Evolutionary conservation across 2,329 filamentous ascomycete species (phyloP), one percentile per base, ranked within the genome.

Genomic region (Drechmeria coniospora): DNA sequence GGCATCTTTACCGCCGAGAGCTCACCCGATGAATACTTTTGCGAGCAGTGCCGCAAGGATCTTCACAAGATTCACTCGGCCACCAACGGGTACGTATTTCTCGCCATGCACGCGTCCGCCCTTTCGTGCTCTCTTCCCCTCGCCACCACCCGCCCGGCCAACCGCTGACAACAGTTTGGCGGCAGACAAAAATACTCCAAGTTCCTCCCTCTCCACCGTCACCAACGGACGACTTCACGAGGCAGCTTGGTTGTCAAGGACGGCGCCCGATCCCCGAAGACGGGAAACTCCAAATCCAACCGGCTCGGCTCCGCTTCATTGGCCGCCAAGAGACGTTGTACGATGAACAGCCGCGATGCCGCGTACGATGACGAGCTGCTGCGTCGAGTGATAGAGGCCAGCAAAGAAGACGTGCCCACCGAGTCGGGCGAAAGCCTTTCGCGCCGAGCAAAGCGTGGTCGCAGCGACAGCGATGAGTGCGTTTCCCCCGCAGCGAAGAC

Each of bases 1-100:
- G 87, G 90, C 34, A 93, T 98, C 46, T 84, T 92, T 60, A 90
- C 90, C 41, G 87, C 93, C 54, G 78, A 81, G 41, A 77, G 79
- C 50, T 87, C 82, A 39, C 90, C 90, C 8, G 87, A 95, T 30
- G 86, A 95, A 53, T 98, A 98, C 59, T 98, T 90, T 49, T 98
- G 90, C 57, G 90, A 98, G 57, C 71, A 83, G 52, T 98, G 90
- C 57, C 76, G 80, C 39, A 84, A 84, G 49, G 84, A 93, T 49
- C 66, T 92, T 28, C 90, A 98, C 62, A 83, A 75, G 47, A 76
- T 93, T 37, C 76, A 74, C 43, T 73, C 66, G 30, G 80, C 82
- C 39, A 65, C 67, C 42, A 90, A 86, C 63, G 86, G 86, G 90
- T 95, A 67, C 62, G 81, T 61, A 6, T 8, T 19, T 6, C 21